Evolutionary conservation across 2,329 filamentous ascomycete genomes (phyloP), one percentile per base, ranked within the genome.

Genomic region (Trichoderma arundinaceum): DNA sequence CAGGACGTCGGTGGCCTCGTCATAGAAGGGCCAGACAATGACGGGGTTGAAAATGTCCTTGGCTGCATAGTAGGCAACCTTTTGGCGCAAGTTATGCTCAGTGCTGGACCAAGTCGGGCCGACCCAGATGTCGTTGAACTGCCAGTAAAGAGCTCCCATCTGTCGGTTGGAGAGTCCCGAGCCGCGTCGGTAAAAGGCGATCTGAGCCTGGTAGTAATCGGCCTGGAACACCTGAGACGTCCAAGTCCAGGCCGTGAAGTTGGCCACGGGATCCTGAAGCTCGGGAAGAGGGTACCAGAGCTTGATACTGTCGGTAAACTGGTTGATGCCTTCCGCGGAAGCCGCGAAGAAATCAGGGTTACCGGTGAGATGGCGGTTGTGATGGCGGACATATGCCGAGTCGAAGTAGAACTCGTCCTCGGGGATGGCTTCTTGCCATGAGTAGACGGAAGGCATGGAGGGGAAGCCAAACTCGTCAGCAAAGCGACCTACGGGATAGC

Each of bases 221-320:
- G 86, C 86, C 72, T 89, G 87, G 77, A 88, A 89, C 9, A 88
- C 79, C 71, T 89, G 86, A 0, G 86, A 89, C 0, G 85, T 81
- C 66, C 84, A 83, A 64, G 82, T 85, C 87, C 86, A 89, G 5
- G 84, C 81, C 1, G 81, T 83, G 73, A 89, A 89, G 69, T 89
- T 88, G 15, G 82, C 84, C 0, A 84, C 67, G 0, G 81, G 69
- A 67, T 88, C 80, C 0, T 77, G 72, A 67, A 87, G 85, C 69
- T 82, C 75, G 0, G 86, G 86, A 1, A 79, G 71, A 0, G 86
- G 86, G 68, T 88, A 88, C 78, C 86, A 89, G 41, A 73, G 69
- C 69, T 85, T 72, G 0, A 84, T 84, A 0, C 83, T 85, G 28
- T 81, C 71, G 0, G 85, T 88, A 85, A 89, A 88, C 68, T 89